Evolutionary conservation across 306 rosid genomes (phyloP), one percentile per base, ranked within the genome.

Genomic region (Medicago arabica): DNA sequence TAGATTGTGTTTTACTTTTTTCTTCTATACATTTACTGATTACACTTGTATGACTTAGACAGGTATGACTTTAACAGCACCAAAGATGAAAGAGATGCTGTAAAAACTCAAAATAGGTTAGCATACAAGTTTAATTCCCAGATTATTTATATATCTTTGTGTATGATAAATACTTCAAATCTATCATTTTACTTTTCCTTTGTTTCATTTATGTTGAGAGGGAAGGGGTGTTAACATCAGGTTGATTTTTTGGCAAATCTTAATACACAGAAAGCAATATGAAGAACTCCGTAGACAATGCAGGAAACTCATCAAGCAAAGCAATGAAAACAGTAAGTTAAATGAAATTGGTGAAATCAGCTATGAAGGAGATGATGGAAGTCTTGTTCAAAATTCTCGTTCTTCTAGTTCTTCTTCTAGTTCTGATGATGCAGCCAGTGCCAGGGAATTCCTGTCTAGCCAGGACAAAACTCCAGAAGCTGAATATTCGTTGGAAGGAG

Each of bases 361-460:
- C 80, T 81, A 53, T 72, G 85, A 86, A 80, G 92, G 88, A 78
- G 93, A 83, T 81, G 74, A 87, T 40, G 77, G 84, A 54, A 81
- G 77, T 76, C 75, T 77, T 71, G 83, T 82, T 74, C 96, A 80
- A 73, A 88, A 85, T 63, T 73, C 90, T 34, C 87, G 87, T 80
- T 96, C 97, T 84, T 92, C 96, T 70, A 90, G 96, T 90, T 96
- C 98, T 1, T 96, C 97, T 84, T 92, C 96, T 70, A 90, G 96
- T 90, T 96, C 98, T 1, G 99, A 88, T 77, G 99, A 90, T 21
- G 96, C 83, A 68, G 88, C 86, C 12, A 92, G 97, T 14, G 96
- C 97, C 57, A 86, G 94, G 69, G 94, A 89, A 23, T 92, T 96
- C 71, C 96, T 96, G 63, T 96, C 98, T 53, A 91, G 98, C 81